A percentile compares a stretch with the other conserved stretches of the same genome.
Evolutionary conservation across 2,329 filamentous ascomycete species (phyloP).

Genomic region (Fusarium pseudonygamai): DNA sequence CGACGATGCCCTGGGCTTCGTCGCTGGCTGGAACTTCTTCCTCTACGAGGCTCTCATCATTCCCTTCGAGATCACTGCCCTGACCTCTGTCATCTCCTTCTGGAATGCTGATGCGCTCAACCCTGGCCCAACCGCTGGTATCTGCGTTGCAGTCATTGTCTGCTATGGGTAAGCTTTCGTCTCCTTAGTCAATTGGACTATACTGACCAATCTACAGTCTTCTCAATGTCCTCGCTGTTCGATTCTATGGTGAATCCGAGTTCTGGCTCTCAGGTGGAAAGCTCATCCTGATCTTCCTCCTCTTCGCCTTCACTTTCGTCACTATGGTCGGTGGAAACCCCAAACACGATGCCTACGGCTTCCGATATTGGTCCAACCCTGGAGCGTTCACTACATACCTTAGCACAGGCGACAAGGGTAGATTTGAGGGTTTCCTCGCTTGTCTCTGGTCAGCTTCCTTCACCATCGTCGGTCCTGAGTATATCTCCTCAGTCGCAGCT

Average conservation of each 20-base stretch:
- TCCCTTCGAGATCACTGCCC: constrained; percentile 62
- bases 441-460: constrained; percentile 69
- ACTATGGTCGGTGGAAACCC: constrained; percentile 70
- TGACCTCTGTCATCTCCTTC: constrained; percentile 59
- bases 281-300: constrained; percentile 43
- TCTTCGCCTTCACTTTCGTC: constrained; percentile 68
- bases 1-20: constrained; percentile 27
- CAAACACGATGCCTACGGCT: constrained; percentile 66
- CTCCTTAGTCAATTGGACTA: too few species aligned
- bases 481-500: constrained; percentile 70
- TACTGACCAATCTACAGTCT: constrained; percentile 27
- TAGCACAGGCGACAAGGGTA: constrained; percentile 67
- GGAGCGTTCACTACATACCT: constrained; percentile 63
- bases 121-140: constrained; percentile 51
- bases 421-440: constrained; percentile 72
- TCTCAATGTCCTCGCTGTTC: constrained; percentile 54
- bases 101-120: constrained; percentile 54
- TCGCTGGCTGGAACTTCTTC: constrained; percentile 36
- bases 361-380: constrained; percentile 73
- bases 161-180: constrained; percentile 47
- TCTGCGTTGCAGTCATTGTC: constrained; percentile 56
- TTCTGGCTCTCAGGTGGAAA: constrained; percentile 61
- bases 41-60: constrained; percentile 58
- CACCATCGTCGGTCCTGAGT: constrained; percentile 69
- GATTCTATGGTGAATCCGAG: constrained; percentile 55